Evolutionary conservation across 2,329 filamentous ascomycete genomes (phyloP), one percentile per base, ranked within the genome.

Genomic region (Trichophyton mentagrophytes): DNA sequence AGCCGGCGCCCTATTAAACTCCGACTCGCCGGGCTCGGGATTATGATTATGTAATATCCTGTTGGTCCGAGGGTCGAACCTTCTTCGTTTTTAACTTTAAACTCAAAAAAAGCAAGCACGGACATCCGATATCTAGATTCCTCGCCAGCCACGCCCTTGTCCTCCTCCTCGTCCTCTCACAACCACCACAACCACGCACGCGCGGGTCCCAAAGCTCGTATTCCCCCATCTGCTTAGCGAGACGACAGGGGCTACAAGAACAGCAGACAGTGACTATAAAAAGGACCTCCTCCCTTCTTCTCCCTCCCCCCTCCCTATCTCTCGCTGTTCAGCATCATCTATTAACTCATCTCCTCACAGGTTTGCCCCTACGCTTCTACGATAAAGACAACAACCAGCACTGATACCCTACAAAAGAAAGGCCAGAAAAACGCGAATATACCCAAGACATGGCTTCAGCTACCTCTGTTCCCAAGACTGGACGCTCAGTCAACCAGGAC

Each of bases 401-500:
- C n/a, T 44, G 40, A 11, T 25, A 53, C 27, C 13, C 49, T 4
- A 30, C 27, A 25, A 30, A 30, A 8, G 11, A 15, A 53, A 30
- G n/a, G 22, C 22, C 30, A 30, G 27, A 13, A 33, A 25, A 13
- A 8, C 2, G 17, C 8, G 1, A 20, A 11, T 13, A 38, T 38
- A 25, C 38, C 46, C 40, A 27, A 15, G 47, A 42, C 44, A 55
- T 58, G 59, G 44, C 49, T 38, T 46, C 36, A 15, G 40, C 1
- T n/a, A 17, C 60, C 9, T 47, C 47, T 25, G 44, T 61, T 15
- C 58, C 58, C 22, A 4, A 47, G 47, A 61, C 60, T 25, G 60
- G 47, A 20, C 53, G 60, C 15, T 63, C 62, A 42, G 44, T 64
- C 49, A 61, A 58, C 57, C 60, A 62, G 47, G 60, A 62, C n/a